Evolutionary conservation across 1,284 basidiomycete genomes (phyloP), one percentile per base, ranked within the genome.

Genomic region (Caloboletus firmus): DNA sequence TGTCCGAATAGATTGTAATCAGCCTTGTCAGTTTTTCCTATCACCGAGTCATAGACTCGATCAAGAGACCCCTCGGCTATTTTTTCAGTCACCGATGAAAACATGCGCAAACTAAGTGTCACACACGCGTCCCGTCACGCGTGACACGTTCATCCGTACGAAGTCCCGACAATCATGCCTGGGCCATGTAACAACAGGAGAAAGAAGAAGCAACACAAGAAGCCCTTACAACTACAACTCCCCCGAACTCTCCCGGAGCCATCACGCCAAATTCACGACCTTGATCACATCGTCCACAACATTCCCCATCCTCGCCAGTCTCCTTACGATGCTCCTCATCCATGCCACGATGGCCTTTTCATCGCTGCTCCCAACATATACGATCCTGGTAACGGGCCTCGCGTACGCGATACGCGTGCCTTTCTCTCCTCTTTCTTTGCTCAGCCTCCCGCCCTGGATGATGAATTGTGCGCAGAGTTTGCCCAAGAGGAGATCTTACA

Each of bases 381-480:
- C 57, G 84, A 91, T 65, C 85, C 86, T 1, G 89, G 89, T 26
- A 87, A 84, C 57, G 89, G 89, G 0, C 86, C 87, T 10, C 85
- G 87, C 49, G 85, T 91, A 6, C 77, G 81, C 12, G 77, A 88
- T 63, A 72, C 78, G 8, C 73, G 70, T 26, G 75, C 78, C 8
- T 91, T 91, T 69, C 69, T 91, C 26, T 60, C 72, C 3, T 83
- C 81, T 17, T 82, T 76, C 57, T 87, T 90, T 64, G 81, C 87
- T 8, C 79, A 85, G 30, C 80, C 81, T 13, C 79, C 84, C 0
- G 79, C 84, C 1, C 59, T 79, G 26, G 78, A 84, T 47, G 83
- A 84, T 69, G 73, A 80, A 41, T 64, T 88, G 39, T 88, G 86
- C 61, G 84, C 83, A 11, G 85, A 88, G 60, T 90, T 89, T 64